Evolutionary conservation across 768 basidiomycete species (phyloP), one percentile per base, ranked within the genome.

Genomic region (Tulasnella sp.): DNA sequence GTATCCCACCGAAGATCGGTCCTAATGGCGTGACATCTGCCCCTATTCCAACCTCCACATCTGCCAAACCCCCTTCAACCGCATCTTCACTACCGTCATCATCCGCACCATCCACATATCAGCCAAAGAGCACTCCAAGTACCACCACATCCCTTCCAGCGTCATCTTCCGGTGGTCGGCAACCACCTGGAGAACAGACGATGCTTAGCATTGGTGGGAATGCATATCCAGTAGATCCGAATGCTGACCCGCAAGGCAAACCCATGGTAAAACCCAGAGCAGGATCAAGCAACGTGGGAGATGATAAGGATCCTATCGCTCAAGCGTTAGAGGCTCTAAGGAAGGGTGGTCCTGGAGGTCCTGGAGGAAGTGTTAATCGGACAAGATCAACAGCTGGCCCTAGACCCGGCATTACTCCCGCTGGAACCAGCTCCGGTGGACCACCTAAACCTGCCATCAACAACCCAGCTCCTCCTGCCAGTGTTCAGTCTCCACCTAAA

Each of bases 131-230:
- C 45, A 4, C 33, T 22, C 45, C 32, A 32, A 22, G n/a, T 8
- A 12, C 29, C 29, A 1, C 12, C 28, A 32, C 45, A 47, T 24
- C 33, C 15, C n/a, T 9, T 20, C 8, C 29, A 16, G 9, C 39
- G 48, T 22, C 37, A 50, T 39, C 35, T 39, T 5, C 49, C 44
- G 9, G n/a, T 22, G 3, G 28, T 20, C 4, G 44, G 37, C 15
- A 34, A 79, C 58, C 80, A 80, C 5, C 75, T 66, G 3, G 16
- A 10, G 72, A 77, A 9, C 72, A 78, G 56, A 79, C 76, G 3
- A 83, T 72, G 62, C 78, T 86, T 62, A 79, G 76, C 61, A 75
- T 86, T 16, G 86, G 84, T 1, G 66, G 69, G 28, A 74, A 75
- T 44, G 70, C 79, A 1, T 87, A 81, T 63, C 73, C 70, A 39